These are phyloP conservation scores for Penicillium griseofulvum DNA, from an alignment of 2,329 filamentous ascomycete genomes.

Conservation along the genomic window DNA sequence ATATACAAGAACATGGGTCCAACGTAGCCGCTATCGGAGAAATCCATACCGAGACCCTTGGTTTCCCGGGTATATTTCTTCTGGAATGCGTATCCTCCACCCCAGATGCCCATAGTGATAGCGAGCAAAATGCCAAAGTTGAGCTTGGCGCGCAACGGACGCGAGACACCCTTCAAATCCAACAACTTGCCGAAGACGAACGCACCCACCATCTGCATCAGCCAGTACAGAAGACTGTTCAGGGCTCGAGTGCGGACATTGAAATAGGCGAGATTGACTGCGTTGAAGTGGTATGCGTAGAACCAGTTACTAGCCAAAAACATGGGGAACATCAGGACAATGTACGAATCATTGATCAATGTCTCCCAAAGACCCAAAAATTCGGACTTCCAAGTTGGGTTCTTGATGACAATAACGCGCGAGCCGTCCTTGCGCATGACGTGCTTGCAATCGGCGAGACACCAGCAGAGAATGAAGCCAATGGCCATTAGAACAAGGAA, in stretches of 20 bases:
- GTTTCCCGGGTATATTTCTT: conserved; percentile 54
- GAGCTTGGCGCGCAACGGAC: conserved; percentile 65
- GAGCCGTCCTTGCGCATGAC: conserved; percentile 76
- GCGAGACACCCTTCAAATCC: conserved; percentile 59
- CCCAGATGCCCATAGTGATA: conserved; percentile 77
- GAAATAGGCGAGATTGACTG: conserved; percentile 68
- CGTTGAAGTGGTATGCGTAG: conserved; percentile 76
- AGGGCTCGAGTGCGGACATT: conserved; percentile 72
- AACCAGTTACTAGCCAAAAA: conserved; percentile 79
- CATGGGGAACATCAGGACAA: conserved; percentile 75
- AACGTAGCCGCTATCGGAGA: conserved; percentile 64
- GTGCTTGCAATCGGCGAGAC: conserved; percentile 67
- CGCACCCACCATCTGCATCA: conserved; percentile 74
- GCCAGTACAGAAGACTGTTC: conserved; percentile 77
- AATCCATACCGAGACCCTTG: conserved; percentile 54
- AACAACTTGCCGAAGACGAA: conserved; percentile 69
- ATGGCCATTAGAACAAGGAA: conserved; percentile 79
- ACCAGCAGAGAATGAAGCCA: conserved; percentile 67
- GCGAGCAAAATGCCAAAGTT: conserved; percentile 62
- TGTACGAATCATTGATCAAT: conserved; percentile 66
- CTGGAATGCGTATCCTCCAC: conserved; percentile 77
- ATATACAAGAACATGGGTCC: conserved; percentile 87
- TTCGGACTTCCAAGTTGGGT: conserved; percentile 82
- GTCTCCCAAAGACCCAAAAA: conserved; percentile 73
- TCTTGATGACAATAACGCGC: conserved; percentile 82